These are phyloP conservation scores for Russula compacta DNA, from an alignment of 768 basidiomycete species.

Conservation along the genomic window DNA sequence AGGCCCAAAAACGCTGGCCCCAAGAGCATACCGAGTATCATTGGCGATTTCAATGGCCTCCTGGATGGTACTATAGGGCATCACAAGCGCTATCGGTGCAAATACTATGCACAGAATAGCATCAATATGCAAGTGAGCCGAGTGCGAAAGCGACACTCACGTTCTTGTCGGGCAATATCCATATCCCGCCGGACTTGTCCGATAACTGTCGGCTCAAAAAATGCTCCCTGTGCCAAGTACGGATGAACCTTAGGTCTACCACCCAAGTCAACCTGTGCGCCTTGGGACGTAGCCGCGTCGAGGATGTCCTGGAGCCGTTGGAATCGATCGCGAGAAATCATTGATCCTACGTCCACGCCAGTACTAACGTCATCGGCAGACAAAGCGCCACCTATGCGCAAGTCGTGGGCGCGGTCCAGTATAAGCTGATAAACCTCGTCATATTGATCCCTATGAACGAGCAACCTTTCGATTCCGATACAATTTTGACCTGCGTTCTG, in stretches of 20 bases:
- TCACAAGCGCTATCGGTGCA: conserved; percentile 82
- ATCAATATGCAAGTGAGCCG: conserved; percentile 2
- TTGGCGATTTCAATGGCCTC: conserved; percentile 88
- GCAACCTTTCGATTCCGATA: conserved; percentile 89
- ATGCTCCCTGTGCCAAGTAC: conserved; percentile 63
- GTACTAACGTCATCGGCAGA: conserved; percentile 61
- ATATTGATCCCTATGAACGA: conserved; percentile 74
- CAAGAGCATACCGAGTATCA: conserved; percentile 79
- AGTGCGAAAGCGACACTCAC: conserved; percentile 37
- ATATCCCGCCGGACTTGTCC: conserved; percentile 63
- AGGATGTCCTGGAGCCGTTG: conserved; percentile 59
- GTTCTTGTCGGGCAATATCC: conserved; percentile 72
- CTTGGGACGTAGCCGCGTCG: conserved; percentile 54
- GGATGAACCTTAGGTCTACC: conserved; percentile 59
- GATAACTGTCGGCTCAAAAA: conserved; percentile 82
- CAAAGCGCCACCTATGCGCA: conserved; percentile 75
- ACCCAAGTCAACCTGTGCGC: conserved; percentile 53
- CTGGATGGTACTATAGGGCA: conserved; percentile 75
- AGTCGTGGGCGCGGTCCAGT: conserved; percentile 48
- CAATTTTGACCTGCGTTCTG: conserved; percentile 95
- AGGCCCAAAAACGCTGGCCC: conserved; percentile 90
- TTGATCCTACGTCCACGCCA: conserved; percentile 71
- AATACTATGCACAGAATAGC: conserved; percentile 49
- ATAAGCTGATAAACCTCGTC: conserved; percentile 64
- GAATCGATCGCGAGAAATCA: conserved; percentile 35